phyloP scores from a whole-genome alignment of 306 rosid genomes.

The Acacia melanoxylon region DNA sequence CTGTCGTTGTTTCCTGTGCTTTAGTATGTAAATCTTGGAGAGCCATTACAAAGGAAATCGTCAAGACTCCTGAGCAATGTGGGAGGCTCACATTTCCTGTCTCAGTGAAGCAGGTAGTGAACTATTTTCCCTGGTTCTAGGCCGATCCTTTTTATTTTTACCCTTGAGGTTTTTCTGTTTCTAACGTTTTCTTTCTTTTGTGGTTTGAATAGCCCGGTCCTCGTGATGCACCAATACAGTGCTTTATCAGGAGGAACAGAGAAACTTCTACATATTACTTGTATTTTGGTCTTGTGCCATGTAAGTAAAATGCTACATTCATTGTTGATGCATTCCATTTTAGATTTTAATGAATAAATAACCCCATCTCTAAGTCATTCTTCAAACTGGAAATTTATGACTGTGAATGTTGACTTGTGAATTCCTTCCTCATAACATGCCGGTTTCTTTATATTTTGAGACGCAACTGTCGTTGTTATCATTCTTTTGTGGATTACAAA shows the following conservation, averaged over 20 bases:
- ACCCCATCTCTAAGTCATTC: neutral
- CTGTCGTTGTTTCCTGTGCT: constrained; percentile 59
- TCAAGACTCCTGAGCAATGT: constrained; percentile 75
- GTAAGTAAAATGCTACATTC: constrained; percentile 46
- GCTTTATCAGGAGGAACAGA: constrained; percentile 75
- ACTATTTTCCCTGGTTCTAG: neutral
- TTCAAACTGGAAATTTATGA: neutral
- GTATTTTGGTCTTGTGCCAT: constrained; percentile 61
- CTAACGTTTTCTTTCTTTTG: constrained; percentile 16
- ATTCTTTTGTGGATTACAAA: neutral
- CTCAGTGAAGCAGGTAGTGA: constrained; percentile 73
- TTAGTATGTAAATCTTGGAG: constrained; percentile 86
- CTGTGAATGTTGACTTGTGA: constrained; percentile 16
- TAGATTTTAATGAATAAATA: neutral
- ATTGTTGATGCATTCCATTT: neutral
- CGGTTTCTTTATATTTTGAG: constrained; percentile 5
- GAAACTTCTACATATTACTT: constrained; percentile 58
- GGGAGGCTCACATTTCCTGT: constrained; percentile 86
- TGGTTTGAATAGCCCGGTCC: constrained; percentile 70
- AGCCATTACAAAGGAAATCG: constrained; percentile 51
- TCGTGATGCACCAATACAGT: constrained; percentile 66
- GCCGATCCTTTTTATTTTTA: neutral
- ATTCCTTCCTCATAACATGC: constrained; percentile 24
- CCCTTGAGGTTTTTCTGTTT: neutral
- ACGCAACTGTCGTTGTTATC: neutral